phyloP scores from a whole-genome alignment of 306 rosid genomes.

The Medicago arabica region DNA sequence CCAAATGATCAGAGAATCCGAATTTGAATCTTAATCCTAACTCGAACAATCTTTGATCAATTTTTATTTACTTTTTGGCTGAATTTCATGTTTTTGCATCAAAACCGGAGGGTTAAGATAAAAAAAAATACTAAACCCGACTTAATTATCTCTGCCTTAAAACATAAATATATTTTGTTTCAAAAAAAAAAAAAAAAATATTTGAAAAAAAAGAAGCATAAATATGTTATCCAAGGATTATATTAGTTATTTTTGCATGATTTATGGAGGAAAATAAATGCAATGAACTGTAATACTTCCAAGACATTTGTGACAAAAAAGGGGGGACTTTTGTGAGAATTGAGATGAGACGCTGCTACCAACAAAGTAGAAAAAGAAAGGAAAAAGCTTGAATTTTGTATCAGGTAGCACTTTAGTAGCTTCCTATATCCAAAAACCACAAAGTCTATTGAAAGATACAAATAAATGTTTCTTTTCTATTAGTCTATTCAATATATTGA shows the following conservation, averaged over 20 bases:
- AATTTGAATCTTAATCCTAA: too few relatives aligned
- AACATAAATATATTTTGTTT: too few relatives aligned
- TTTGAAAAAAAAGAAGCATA: too few relatives aligned
- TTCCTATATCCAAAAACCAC: conserved; percentile 22
- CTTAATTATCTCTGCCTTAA: background rate
- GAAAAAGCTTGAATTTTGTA: conserved; percentile 38
- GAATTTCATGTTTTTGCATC: too few relatives aligned
- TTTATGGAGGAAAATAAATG: conserved; percentile 5
- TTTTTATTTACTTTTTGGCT: too few relatives aligned
- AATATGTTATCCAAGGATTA: background rate
- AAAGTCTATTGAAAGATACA: conserved; percentile 18
- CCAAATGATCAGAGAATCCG: too few relatives aligned
- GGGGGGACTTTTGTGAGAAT: conserved; percentile 18
- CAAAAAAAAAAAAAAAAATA: too few relatives aligned
- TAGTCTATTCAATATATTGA: conserved; percentile 33
- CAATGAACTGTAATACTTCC: conserved; percentile 24
- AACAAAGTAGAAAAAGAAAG: conserved; percentile 14
- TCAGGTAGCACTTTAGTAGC: conserved; percentile 30
- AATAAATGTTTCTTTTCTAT: background rate
- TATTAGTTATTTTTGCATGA: background rate
- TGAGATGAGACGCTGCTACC: conserved; percentile 36
- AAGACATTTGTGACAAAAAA: conserved; percentile 30
- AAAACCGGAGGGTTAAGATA: too few relatives aligned
- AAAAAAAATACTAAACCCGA: too few relatives aligned
- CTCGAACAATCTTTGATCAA: too few relatives aligned